These are phyloP conservation scores for Microbotryum violaceum DNA, from an alignment of 1,284 basidiomycete species.

Conservation along the genomic window DNA sequence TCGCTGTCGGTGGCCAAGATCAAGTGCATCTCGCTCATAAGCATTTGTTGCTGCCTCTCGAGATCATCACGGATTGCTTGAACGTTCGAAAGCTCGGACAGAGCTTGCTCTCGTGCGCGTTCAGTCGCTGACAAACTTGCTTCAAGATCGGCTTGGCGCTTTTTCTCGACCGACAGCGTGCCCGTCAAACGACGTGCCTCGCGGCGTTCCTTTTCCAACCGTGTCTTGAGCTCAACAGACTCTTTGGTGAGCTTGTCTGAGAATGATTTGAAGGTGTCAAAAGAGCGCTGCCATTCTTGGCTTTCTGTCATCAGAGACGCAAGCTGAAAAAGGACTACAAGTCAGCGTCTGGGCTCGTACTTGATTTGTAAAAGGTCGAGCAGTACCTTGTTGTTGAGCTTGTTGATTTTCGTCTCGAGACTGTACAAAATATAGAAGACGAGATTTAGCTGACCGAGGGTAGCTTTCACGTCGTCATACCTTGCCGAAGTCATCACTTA, in stretches of 20 bases:
- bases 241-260: constrained; percentile 31
- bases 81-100: constrained; percentile 24
- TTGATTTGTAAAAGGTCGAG: no score
- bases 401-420: constrained; percentile 10
- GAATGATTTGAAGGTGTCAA: constrained; percentile 21
- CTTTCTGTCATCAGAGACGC: constrained; percentile 17
- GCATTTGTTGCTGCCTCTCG: constrained; percentile 25
- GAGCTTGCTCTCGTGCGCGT: constrained; percentile 18
- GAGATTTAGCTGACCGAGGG: no score
- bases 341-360: no score
- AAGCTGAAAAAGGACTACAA: not conserved
- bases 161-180: constrained; percentile 9
- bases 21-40: constrained; percentile 18
- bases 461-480: no score
- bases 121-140: constrained; percentile 15
- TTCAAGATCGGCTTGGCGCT: constrained; percentile 7
- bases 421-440: no score
- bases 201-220: constrained; percentile 30
- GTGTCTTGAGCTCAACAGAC: constrained; percentile 23
- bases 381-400: constrained; percentile 3
- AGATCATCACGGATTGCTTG: constrained; percentile 22
- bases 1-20: constrained; percentile 6
- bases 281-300: constrained; percentile 11
- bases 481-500: no score
- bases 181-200: constrained; percentile 26